phyloP scores from a whole-genome alignment of 331 rosid species.

The Malus hybrid region DNA sequence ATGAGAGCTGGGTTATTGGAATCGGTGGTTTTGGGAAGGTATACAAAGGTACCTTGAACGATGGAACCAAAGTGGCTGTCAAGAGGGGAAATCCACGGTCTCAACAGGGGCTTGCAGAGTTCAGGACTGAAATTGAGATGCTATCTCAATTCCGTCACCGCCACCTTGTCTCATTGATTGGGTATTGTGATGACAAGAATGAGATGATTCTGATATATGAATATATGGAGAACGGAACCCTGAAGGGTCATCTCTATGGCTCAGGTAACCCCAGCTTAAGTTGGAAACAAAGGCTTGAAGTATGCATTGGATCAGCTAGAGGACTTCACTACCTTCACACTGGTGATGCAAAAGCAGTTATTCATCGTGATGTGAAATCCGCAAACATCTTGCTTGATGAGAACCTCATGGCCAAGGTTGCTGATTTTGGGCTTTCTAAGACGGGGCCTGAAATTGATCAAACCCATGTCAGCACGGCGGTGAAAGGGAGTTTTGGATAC shows the following conservation, averaged over 20 bases:
- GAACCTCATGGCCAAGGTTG: slow-evolving; percentile 80
- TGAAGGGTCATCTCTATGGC: slow-evolving; percentile 68
- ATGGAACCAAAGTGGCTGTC: slow-evolving; percentile 71
- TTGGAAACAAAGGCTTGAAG: slow-evolving; percentile 76
- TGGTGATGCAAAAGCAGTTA: slow-evolving; percentile 66
- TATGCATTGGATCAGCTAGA: slow-evolving; percentile 76
- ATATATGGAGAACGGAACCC: slow-evolving; percentile 76
- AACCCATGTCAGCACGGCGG: slow-evolving; percentile 77
- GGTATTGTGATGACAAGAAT: slow-evolving; percentile 73
- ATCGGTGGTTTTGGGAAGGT: slow-evolving; percentile 87
- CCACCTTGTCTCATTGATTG: slow-evolving; percentile 78
- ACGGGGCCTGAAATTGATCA: slow-evolving; percentile 70
- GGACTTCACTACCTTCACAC: slow-evolving; percentile 88
- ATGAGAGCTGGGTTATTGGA: slow-evolving; percentile 74
- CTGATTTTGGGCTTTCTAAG: slow-evolving; percentile 81
- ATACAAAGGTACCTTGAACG: slow-evolving; percentile 57
- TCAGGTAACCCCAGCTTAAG: slow-evolving; percentile 47
- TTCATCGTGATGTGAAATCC: slow-evolving; percentile 76
- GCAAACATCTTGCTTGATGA: slow-evolving; percentile 76
- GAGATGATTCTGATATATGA: slow-evolving; percentile 80
- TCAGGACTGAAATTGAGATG: slow-evolving; percentile 73
- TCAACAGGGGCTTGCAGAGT: slow-evolving; percentile 68
- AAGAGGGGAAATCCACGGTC: slow-evolving; percentile 75
- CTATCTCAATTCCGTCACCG: slow-evolving; percentile 76
- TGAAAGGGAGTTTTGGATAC: slow-evolving; percentile 80